phyloP scores from a whole-genome alignment of 169 alveolate genomes.

The Pseudocohnilembus persalinus region DNA sequence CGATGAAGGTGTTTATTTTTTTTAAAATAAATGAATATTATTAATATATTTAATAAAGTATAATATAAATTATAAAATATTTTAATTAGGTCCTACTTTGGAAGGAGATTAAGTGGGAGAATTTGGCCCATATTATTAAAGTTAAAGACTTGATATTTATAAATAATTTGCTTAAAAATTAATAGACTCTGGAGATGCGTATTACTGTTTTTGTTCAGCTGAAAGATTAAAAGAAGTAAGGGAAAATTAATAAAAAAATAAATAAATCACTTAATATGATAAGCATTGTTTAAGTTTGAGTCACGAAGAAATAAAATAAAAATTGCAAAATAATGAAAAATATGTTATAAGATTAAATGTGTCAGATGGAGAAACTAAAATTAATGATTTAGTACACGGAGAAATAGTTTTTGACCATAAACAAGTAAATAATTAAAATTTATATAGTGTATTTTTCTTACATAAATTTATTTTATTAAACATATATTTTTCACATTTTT shows the following conservation, averaged over 20 bases:
- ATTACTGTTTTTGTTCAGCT: conserved; percentile 62
- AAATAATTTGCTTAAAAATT: not conserved
- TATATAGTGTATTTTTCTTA: too few relatives aligned
- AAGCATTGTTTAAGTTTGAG: conserved; percentile 48
- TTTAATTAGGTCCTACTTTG: too few relatives aligned
- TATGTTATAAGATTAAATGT: conserved; percentile 45
- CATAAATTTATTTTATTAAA: too few relatives aligned
- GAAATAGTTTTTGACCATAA: conserved; percentile 40
- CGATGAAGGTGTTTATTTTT: conserved; percentile 60
- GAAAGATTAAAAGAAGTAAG: conserved; percentile 47
- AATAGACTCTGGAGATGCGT: conserved; percentile 51
- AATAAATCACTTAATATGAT: conserved; percentile 47
- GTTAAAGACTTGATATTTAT: not conserved
- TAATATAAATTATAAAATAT: too few relatives aligned
- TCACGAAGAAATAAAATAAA: conserved; percentile 29
- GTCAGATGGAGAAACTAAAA: conserved; percentile 40
- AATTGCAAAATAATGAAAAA: conserved; percentile 36
- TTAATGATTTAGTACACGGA: conserved; percentile 58
- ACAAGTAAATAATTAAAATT: too few relatives aligned
- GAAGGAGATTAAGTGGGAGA: not conserved
- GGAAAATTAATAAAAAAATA: conserved; percentile 35
- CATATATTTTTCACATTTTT: too few relatives aligned
- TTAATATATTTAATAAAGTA: too few relatives aligned
- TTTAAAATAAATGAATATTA: not conserved
- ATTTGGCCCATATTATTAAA: conserved; percentile 23